These are phyloP conservation scores for Pythium phragmiticola DNA, from an alignment of 352 stramenopile species.

Conservation along the genomic window DNA sequence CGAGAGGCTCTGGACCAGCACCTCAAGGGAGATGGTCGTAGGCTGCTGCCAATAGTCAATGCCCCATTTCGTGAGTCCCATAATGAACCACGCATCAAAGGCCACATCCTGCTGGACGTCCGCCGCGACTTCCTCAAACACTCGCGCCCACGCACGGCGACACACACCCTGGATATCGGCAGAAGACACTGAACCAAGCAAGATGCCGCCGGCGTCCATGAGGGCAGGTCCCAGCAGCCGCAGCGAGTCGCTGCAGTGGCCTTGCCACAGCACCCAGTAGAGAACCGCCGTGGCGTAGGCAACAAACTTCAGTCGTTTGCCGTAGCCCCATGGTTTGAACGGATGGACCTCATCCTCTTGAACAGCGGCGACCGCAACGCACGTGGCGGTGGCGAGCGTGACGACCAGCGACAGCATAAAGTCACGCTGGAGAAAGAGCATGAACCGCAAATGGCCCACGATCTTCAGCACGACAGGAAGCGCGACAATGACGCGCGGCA, in stretches of 20 bases:
- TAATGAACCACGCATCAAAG: constrained; percentile 68
- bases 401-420: constrained; percentile 37
- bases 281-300: constrained; percentile 52
- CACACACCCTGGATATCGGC: constrained; percentile 41
- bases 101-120: constrained; percentile 65
- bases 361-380: not conserved
- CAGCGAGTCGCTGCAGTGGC: constrained; percentile 46
- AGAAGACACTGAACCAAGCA: constrained; percentile 50
- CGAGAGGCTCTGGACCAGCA: constrained; percentile 58
- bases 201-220: constrained; percentile 62
- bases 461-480: constrained; percentile 71
- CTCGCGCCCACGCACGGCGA: constrained; percentile 40
- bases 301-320: constrained; percentile 64
- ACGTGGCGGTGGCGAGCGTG: constrained; percentile 30
- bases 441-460: constrained; percentile 71
- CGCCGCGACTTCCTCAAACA: constrained; percentile 45
- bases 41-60: constrained; percentile 83
- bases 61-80: constrained; percentile 65
- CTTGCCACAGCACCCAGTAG: constrained; percentile 61
- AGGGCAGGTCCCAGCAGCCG: constrained; percentile 54
- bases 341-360: constrained; percentile 14
- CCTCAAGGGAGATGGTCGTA: constrained; percentile 71
- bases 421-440: constrained; percentile 69
- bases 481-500: constrained; percentile 44
- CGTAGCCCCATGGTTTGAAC: constrained; percentile 55